Evolutionary conservation across 2,329 filamentous ascomycete genomes (phyloP), one percentile per base, ranked within the genome.

Genomic region (Epichloe festucae): DNA sequence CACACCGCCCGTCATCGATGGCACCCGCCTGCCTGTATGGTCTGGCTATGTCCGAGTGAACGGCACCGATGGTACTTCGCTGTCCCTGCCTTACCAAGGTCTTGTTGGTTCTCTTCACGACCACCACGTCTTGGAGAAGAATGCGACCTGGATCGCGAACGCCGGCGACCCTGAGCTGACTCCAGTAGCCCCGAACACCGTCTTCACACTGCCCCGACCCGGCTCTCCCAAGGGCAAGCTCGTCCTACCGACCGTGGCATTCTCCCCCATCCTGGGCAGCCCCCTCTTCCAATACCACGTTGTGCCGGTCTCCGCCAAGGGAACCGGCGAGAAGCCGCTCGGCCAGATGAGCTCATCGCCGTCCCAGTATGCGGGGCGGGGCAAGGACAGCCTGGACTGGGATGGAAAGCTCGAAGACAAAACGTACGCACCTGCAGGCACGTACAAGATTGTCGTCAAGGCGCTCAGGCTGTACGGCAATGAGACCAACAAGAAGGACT

Each of bases 381-480:
- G 44, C 12, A 5, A 17, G 23, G 6, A 3, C 0, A 12, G 38
- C 23, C 5, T 34, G 2, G 1, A 17, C 4, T 76, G 70, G 66
- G 66, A 72, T 52, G 73, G 73, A 31, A 59, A 59, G 46, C 58
- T 75, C 6, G 62, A 63, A 0, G 65, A 70, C 14, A 71, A 70
- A 19, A 61, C 53, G 0, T 72, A 70, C 48, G 71, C 65, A 5
- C 65, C 69, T 7, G 61, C 65, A 6, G 73, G 72, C 11, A 52
- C 54, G 6, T 75, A 76, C 64, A 70, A 67, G 62, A 60, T 75
- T 43, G 63, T 60, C 3, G 60, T 73, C 48, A 66, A 66, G 57
- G 67, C 71, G 21, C 62, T 75, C 51, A 68, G 67, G 56, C 65
- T 75, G 53, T 73, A 70, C 51, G 73, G 73, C 8, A 63, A 75